Percentiles rank a stretch among this genome's conserved stretches.
phyloP scores from a whole-genome alignment of 2,329 filamentous ascomycete species.

The Aureobasidium sp. region DNA sequence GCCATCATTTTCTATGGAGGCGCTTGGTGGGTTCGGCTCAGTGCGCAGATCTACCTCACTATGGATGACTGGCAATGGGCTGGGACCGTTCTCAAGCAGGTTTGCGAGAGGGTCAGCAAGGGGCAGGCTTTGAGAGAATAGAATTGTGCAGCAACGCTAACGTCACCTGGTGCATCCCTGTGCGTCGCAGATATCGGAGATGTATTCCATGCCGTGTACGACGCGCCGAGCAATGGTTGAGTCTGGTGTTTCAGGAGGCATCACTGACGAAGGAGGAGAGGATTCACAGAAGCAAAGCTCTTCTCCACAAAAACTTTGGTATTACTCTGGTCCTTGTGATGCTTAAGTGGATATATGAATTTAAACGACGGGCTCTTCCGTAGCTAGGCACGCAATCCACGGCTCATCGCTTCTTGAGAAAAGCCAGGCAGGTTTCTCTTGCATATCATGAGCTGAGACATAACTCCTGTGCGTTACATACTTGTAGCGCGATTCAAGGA shows the following conservation, averaged over 20 bases:
- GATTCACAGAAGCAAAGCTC: not conserved
- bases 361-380: not conserved
- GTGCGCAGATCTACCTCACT: conserved; percentile 79
- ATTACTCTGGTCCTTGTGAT: not conserved
- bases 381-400: not conserved
- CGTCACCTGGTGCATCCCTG: not conserved
- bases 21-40: conserved; percentile 63
- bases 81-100: conserved; percentile 48
- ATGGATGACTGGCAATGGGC: conserved; percentile 67
- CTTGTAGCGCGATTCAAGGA: not conserved
- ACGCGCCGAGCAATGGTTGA: not conserved
- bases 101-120: conserved; percentile 45
- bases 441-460: not conserved
- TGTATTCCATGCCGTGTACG: not conserved
- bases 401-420: not conserved
- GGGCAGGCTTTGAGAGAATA: conserved; percentile 27
- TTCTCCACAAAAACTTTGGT: not conserved
- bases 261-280: not conserved
- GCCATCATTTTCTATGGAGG: conserved; percentile 53
- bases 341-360: not conserved
- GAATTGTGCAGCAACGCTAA: not conserved
- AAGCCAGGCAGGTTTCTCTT: not conserved
- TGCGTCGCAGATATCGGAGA: not conserved
- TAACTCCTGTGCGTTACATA: not conserved
- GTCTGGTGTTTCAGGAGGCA: not conserved